A percentile compares a stretch with the other conserved stretches of the same genome.
Conservation (phyloP, 306 rosid genomes). For the Echinosophora koreensis region DNA sequence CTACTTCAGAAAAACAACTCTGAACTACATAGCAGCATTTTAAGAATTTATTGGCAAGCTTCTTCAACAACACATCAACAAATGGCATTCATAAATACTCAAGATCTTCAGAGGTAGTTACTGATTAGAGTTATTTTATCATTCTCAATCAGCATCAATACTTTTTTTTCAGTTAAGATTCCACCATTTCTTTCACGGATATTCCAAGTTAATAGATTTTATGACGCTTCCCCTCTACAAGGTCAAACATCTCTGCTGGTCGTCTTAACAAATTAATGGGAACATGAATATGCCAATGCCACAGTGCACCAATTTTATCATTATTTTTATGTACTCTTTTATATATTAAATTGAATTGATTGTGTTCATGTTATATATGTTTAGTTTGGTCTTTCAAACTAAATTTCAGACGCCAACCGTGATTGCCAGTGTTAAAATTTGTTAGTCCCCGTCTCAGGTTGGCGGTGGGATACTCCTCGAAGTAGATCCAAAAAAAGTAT, state of each 20-base stretch:
- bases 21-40: not conserved
- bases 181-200: not conserved
- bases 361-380: no score
- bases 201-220: not conserved
- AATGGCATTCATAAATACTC: not conserved
- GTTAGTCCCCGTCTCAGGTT: no score
- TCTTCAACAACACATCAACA: not conserved
- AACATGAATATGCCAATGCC: no score
- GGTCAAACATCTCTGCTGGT: constrained; percentile 39
- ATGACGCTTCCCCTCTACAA: not conserved
- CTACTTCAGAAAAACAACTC: constrained; percentile 3
- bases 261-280: not conserved
- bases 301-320: no score
- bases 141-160: constrained; percentile 6
- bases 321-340: no score
- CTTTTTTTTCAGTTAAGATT: constrained; percentile 3
- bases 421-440: not conserved
- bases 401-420: no score
- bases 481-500: no score
- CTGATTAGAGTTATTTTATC: constrained; percentile 1
- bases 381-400: no score
- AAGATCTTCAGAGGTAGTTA: not conserved
- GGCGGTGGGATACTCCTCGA: no score
- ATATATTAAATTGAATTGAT: no score
- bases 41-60: constrained; percentile 2